These are phyloP conservation scores for Penicillium longicatenatum DNA, from an alignment of 495 filamentous ascomycete genomes.

Conservation along the genomic window DNA sequence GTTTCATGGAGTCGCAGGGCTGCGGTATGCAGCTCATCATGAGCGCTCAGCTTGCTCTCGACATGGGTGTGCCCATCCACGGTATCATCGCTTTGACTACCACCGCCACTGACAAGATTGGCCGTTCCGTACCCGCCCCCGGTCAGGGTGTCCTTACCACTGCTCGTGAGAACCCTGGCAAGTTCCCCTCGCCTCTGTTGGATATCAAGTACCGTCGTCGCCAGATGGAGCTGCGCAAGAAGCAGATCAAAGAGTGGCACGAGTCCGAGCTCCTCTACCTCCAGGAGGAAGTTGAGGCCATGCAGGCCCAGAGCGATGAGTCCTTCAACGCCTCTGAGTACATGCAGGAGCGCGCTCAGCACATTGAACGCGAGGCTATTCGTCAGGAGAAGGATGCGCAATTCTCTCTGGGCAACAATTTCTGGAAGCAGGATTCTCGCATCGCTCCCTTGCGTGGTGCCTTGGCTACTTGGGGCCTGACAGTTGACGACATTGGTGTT, in stretches of 20 bases:
- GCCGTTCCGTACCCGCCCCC: conserved; percentile 92
- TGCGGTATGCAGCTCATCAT: conserved; percentile 98
- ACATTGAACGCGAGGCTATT: conserved; percentile 85
- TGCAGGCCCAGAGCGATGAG: conserved; percentile 72
- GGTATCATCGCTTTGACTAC: conserved; percentile 92
- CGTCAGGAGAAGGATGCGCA: conserved; percentile 91
- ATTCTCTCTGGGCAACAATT: conserved; percentile 90
- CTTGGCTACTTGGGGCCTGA: conserved; percentile 95
- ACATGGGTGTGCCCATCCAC: conserved; percentile 98
- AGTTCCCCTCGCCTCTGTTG: conserved; percentile 90
- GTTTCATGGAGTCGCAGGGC: conserved; percentile 99
- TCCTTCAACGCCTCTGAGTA: conserved; percentile 80
- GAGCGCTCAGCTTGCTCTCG: conserved; percentile 91
- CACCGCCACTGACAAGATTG: conserved; percentile 99
- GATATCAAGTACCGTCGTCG: conserved; percentile 96
- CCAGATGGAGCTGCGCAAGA: conserved; percentile 88
- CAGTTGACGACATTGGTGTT: conserved; percentile 91
- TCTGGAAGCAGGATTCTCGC: conserved; percentile 93
- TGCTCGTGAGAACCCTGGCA: conserved; percentile 84
- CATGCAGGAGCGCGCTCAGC: conserved; percentile 77
- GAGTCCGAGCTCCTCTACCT: conserved; percentile 92
- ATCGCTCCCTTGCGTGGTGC: conserved; percentile 95
- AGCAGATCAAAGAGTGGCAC: conserved; percentile 93
- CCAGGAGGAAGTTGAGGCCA: conserved; percentile 85
- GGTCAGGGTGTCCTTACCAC: conserved; percentile 98